A percentile compares a stretch with the other conserved stretches of the same genome.
These are phyloP conservation scores for Raphanus raphanistrum DNA, from an alignment of 345 rosid species.

Conservation along the genomic window DNA sequence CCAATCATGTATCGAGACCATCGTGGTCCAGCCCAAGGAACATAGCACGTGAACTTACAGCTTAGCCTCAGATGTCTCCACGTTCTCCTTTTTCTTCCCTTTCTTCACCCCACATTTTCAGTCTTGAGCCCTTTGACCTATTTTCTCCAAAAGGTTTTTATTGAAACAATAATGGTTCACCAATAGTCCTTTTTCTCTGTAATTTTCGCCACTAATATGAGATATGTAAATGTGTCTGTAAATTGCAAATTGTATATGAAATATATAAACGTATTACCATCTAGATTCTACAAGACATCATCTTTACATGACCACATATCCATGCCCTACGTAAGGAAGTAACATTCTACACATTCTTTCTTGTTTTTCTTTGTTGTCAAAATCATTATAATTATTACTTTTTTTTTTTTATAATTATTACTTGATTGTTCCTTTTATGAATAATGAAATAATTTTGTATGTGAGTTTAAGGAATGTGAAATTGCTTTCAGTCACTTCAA, in stretches of 20 bases:
- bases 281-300: slow-evolving; percentile 32
- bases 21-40: slow-evolving; percentile 52
- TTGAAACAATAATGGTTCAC: background rate
- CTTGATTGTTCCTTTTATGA: background rate
- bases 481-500: background rate
- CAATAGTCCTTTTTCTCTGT: background rate
- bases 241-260: background rate
- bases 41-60: slow-evolving; percentile 69
- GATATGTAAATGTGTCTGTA: too few species aligned
- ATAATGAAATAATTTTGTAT: background rate
- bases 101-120: slow-evolving; percentile 28
- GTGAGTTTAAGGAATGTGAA: background rate
- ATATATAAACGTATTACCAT: background rate
- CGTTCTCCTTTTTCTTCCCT: slow-evolving; percentile 14
- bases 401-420: too few species aligned
- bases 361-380: background rate
- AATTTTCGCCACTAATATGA: too few species aligned
- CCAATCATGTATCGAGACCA: slow-evolving; percentile 28
- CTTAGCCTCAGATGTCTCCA: slow-evolving; percentile 43
- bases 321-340: background rate
- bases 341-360: background rate
- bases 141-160: slow-evolving; percentile 7
- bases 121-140: slow-evolving; percentile 28
- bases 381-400: background rate
- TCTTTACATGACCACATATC: too few species aligned